Base-by-base conservation (phyloP, 352 stramenopile genomes). In the Globisporangium ultimum region DNA sequence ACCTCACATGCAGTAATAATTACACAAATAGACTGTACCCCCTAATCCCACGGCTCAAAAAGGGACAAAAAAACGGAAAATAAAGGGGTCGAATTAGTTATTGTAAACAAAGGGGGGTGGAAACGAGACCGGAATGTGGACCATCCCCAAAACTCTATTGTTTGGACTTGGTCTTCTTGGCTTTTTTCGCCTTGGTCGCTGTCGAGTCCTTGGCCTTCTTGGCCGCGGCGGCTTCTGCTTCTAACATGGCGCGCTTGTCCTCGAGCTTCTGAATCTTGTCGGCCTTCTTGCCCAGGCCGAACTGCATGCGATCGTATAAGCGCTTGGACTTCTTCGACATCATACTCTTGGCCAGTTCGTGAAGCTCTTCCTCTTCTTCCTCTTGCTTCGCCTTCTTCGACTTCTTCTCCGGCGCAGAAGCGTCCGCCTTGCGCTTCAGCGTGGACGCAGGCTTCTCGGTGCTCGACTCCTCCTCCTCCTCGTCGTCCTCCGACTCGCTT, bases 281-380 rank as follows among this genome's bases (percentile, higher is more conserved):
- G 32, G 80, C 75, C 74, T 93, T 93, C 69, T 92, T 93, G 63
- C 83, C 80, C 38, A 96, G 72, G 53, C 89, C 89, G 71, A 94
- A 93, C 73, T 96, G 89, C 89, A 97, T 97, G 28, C 88, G 84
- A 64, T 93, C 84, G 59, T 97, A 96, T 66, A 97, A 71, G 38
- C 88, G 79, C 70, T 95, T 95, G 21, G 88, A 71, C 74, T 97
- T 97, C 70, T 97, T 97, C 45, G 85, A 94, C 89, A 97, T 97
- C 87, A 97, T 96, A 28, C 75, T 94, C 48, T 89, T 89, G n/a
- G 85, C 83, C 66, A 92, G 77, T 55, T 93, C 86, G 61, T 92
- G 80, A n/a, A 91, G 75, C 53, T 93, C 84, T 12, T 73, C 73
- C 2, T 85, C 81, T 28, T 93, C 85, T 17, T 90, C 78, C 55